Conservation (phyloP, 106 monocot species). For the Dendrobium chrysotoxum region DNA sequence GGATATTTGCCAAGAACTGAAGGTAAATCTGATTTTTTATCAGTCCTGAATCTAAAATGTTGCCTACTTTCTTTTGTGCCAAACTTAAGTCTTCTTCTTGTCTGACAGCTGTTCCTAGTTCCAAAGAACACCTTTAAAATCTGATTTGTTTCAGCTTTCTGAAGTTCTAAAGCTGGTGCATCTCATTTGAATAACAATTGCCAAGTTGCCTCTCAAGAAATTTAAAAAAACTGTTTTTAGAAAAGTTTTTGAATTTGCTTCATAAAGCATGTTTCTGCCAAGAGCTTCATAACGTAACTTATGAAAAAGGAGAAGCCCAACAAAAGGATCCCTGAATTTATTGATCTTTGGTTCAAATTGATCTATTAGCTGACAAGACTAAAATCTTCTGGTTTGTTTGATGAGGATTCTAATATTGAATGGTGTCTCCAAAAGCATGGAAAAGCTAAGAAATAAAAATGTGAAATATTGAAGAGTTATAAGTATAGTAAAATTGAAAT, state of each 20-base stretch:
- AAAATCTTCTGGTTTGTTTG: neutral
- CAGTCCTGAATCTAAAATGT: neutral
- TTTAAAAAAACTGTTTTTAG: neutral
- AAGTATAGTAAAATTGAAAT: neutral
- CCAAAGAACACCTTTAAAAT: neutral
- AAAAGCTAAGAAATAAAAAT: neutral
- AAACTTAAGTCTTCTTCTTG: neutral
- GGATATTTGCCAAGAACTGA: constrained; percentile 74
- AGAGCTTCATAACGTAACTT: neutral
- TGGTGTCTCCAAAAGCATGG: neutral
- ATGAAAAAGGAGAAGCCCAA: neutral
- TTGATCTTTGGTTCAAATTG: neutral
- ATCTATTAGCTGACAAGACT: neutral
- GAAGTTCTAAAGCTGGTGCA: neutral
- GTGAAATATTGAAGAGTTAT: neutral
- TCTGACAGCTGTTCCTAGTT: neutral
- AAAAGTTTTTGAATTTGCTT: neutral
- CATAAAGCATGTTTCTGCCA: neutral
- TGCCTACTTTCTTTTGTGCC: neutral
- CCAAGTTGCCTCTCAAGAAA: neutral
- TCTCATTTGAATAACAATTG: neutral
- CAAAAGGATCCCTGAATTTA: neutral
- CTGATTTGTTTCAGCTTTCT: neutral
- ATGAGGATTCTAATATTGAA: neutral
- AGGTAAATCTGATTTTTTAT: constrained; percentile 36